Evolutionary conservation across 73 alveolate species (phyloP), one percentile per base, ranked within the genome.

Genomic region (Diophrys sp.): DNA sequence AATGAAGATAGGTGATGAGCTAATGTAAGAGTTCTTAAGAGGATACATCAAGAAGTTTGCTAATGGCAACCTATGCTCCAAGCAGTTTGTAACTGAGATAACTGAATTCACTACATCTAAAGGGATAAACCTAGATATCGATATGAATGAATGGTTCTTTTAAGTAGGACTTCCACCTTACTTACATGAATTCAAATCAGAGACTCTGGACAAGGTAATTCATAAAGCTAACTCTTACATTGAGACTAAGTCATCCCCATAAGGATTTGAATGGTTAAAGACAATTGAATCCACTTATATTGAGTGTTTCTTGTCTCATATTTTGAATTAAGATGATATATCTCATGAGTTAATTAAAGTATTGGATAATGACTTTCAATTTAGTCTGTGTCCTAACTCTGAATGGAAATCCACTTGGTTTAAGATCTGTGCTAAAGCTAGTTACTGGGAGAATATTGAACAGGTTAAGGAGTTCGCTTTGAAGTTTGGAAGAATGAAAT

Each of bases 91-190:
- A 62, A 18, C 14, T 44, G 81, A 73, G 24, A 24, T 73, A 24
- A 2, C 27, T 0, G 72, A 34, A 1, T 73, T 73, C 53, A 87
- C 26, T 68, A 56, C 76, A 23, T 75, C 81, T 31, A 67, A 87
- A 53, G 88, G 68, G 62, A 30, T 91, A 18, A 32, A 82, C 18
- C 71, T 78, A 30, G 71, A 70, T 62, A 91, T 94, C 67, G 96
- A 94, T 73, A 92, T 97, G 97, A 90, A 92, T 29, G 67, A 85
- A 54, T 94, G 98, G 98, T 87, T 94, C 2, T 69, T 81, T 34
- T 75, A 72, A 34, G 89, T 77, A 28, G 97, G 97, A 23, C 85
- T 78, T 32, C 96, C 95, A 33, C 92, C 94, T 28, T 76, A 78
- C 14, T 72, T 69, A 27, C 83, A 78, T 73, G 85, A 86, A 25